Base-by-base conservation (phyloP, 768 basidiomycete genomes). In the Leccinellum rugosiceps region DNA sequence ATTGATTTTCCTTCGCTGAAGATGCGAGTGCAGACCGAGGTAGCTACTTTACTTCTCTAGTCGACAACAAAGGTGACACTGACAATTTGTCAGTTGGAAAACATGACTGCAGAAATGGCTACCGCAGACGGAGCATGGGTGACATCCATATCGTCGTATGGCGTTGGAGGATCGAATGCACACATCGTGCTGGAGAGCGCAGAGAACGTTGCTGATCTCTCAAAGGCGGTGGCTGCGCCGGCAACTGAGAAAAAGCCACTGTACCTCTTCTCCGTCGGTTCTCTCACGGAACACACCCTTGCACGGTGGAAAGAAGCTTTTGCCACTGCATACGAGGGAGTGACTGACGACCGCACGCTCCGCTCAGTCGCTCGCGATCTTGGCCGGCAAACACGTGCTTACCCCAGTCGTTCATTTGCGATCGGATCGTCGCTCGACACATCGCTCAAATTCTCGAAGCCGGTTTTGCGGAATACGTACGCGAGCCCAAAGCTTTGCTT, bases 91-190 rank as follows among this genome's bases (percentile, higher is more conserved):
- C 50, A 63, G 63, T 50, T 64, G 35, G 65, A 74, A 48, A 58
- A 46, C 11, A 55, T 73, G n/a, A 64, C 58, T 8, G 32, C 71
- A 3, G 68, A 58, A 19, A 69, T 72, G 62, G 73, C 68, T 46
- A 64, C 68, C 13, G 48, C 62, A 2, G 63, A 67, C 25, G 72
- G 72, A 38, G 52, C 59, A 45, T 71, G 64, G 62, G 68, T 74
- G 43, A 62, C 71, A 7, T 74, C 72, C 6, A 47, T 74, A 32
- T 73, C 72, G 3, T 71, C 68, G 9, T 72, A 72, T 49, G 71
- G 72, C 52, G 66, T 73, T 14, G 72, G 73, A 28, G 69, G 72
- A 56, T 72, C 73, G 15, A 74, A 73, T 32, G 72, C 67, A 9
- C 70, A 74, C 50, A 4, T 74, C 3, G 71, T 74, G 23, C 7